phyloP scores from a whole-genome alignment of 495 filamentous ascomycete species.

The Parmelia sp. region DNA sequence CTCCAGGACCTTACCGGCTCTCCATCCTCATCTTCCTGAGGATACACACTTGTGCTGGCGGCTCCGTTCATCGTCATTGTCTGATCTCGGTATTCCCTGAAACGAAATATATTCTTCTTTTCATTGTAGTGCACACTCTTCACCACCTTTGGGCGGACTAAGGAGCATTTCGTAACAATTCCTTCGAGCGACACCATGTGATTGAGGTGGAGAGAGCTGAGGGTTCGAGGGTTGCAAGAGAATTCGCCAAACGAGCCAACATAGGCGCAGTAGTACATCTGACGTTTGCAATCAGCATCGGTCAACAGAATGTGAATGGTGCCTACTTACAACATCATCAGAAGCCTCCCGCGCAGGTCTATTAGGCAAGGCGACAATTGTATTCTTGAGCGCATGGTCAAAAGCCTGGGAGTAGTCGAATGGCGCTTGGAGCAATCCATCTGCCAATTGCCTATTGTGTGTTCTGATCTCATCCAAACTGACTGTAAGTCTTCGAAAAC shows the following conservation, averaged over 20 bases:
- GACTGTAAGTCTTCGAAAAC: conserved; percentile 65
- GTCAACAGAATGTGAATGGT: not conserved
- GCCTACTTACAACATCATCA: conserved; percentile 51
- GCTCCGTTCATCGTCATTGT: conserved; percentile 90
- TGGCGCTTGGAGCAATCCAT: conserved; percentile 76
- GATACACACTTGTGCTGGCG: conserved; percentile 84
- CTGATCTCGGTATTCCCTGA: conserved; percentile 85
- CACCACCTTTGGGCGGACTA: conserved; percentile 92
- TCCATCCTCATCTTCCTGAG: conserved; percentile 83
- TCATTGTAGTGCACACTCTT: conserved; percentile 97
- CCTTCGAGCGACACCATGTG: conserved; percentile 96
- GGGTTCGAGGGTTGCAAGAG: conserved; percentile 87
- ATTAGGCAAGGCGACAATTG: conserved; percentile 70
- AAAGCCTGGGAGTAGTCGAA: conserved; percentile 87
- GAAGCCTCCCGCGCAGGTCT: conserved; percentile 52
- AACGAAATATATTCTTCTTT: conserved; percentile 71
- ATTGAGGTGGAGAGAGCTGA: conserved; percentile 83
- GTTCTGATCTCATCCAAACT: conserved; percentile 91
- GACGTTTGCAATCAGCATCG: not conserved
- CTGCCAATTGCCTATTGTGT: conserved; percentile 82
- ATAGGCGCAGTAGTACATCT: conserved; percentile 91
- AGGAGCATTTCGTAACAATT: conserved; percentile 91
- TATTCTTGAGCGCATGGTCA: conserved; percentile 79
- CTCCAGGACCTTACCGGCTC: conserved; percentile 45
- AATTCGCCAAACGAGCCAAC: conserved; percentile 92